Evolutionary conservation across 495 filamentous ascomycete genomes (phyloP).

Genomic region (Usnea hakonensis): DNA sequence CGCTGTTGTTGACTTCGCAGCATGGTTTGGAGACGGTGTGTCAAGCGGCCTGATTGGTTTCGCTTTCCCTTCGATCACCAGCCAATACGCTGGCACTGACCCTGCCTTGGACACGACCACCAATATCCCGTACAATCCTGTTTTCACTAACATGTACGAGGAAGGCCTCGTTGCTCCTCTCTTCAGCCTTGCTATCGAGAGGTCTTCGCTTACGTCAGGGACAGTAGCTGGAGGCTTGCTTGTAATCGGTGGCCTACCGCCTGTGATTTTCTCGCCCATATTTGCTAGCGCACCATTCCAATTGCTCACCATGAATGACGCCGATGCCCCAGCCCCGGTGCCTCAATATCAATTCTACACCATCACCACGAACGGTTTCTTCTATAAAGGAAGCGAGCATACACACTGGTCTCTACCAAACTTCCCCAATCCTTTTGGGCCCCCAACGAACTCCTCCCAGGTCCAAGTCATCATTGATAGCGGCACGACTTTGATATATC

Average conservation of each 20-base stretch:
- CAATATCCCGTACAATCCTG: slow-evolving; percentile 42
- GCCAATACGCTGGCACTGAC: slow-evolving; percentile 30
- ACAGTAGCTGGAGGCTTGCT: slow-evolving; percentile 29
- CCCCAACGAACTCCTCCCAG: slow-evolving; percentile 21
- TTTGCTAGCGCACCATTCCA: slow-evolving; percentile 37
- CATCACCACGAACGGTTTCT: slow-evolving; percentile 35
- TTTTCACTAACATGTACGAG: slow-evolving; percentile 50
- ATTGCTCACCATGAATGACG: slow-evolving; percentile 19
- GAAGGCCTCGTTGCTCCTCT: slow-evolving; percentile 45
- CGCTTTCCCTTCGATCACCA: slow-evolving; percentile 50
- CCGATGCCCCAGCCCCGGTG: slow-evolving; percentile 1
- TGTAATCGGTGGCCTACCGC: slow-evolving; percentile 48
- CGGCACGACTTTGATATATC: slow-evolving; percentile 38
- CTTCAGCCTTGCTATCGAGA: slow-evolving; percentile 41
- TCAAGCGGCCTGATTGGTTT: slow-evolving; percentile 55
- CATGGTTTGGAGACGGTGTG: slow-evolving; percentile 40
- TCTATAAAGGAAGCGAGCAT: slow-evolving; percentile 21
- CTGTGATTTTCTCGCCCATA: slow-evolving; percentile 28
- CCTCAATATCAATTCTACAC: slow-evolving; percentile 37
- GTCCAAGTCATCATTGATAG: slow-evolving; percentile 36
- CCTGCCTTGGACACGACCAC: slow-evolving; percentile 25
- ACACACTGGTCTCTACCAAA: slow-evolving; percentile 11
- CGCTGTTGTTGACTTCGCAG: slow-evolving; percentile 42
- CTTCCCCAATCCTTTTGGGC: slow-evolving; percentile 21
- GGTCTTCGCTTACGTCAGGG: slow-evolving; percentile 13